A percentile compares a stretch with the other conserved stretches of the same genome.
Conservation (phyloP, 2,329 filamentous ascomycete genomes). For the Leptographium galeiforme region DNA sequence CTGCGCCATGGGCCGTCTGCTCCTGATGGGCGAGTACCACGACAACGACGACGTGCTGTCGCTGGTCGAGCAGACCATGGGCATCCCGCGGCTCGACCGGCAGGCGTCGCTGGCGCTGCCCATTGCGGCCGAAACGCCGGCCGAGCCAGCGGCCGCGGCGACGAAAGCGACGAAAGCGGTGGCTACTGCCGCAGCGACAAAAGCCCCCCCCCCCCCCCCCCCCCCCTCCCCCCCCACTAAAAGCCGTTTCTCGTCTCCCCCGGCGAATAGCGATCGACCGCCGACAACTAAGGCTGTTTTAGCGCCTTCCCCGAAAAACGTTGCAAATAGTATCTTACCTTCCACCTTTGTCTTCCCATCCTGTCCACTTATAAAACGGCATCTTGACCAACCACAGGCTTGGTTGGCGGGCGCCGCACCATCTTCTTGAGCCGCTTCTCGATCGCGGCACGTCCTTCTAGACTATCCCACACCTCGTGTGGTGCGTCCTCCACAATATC, state of each 20-base stretch:
- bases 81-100: constrained; percentile 43
- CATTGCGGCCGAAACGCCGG: background rate
- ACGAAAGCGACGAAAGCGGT: too few species aligned
- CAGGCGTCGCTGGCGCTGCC: background rate
- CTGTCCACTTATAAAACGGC: background rate
- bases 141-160: too few species aligned
- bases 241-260: background rate
- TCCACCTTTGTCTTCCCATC: background rate
- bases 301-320: background rate
- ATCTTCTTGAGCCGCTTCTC: constrained; percentile 67
- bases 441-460: constrained; percentile 58
- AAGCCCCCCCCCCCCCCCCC: too few species aligned
- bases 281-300: constrained; percentile 4
- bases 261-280: background rate
- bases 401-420: constrained; percentile 23
- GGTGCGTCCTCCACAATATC: constrained; percentile 76
- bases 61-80: constrained; percentile 71
- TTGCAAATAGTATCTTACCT: too few species aligned
- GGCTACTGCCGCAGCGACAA: too few species aligned
- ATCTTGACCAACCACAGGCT: background rate
- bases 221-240: too few species aligned
- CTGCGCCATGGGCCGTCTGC: constrained; percentile 63
- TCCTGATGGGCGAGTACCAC: constrained; percentile 50
- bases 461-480: constrained; percentile 72
- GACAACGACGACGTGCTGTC: constrained; percentile 62